Percentiles rank a stretch among this genome's conserved stretches.
phyloP scores from a whole-genome alignment of 108 stramenopile species.

The Skeletonema marinoi region DNA sequence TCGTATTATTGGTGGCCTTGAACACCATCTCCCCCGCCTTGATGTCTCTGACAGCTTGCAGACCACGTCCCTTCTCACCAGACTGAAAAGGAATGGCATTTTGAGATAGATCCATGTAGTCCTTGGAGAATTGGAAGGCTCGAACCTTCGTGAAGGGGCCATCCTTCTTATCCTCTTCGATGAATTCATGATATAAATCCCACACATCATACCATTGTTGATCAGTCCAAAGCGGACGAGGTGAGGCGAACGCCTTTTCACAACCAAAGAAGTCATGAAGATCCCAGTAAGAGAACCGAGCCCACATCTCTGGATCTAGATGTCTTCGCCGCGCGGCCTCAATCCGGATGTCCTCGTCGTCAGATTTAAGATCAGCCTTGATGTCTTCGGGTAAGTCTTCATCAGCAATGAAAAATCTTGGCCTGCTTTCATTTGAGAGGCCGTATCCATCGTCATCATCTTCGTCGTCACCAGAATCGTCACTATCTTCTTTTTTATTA shows the following conservation, averaged over 20 bases:
- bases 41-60: slow-evolving; percentile 27
- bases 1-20: slow-evolving; percentile 43
- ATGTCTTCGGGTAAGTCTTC: slow-evolving; percentile 1
- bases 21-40: slow-evolving; percentile 44
- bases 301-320: slow-evolving; percentile 21
- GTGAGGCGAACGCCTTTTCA: slow-evolving; percentile 8
- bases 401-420: background rate
- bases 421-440: background rate
- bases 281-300: slow-evolving; percentile 29
- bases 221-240: slow-evolving; percentile 5
- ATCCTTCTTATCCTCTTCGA: slow-evolving; percentile 9
- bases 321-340: background rate
- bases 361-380: background rate
- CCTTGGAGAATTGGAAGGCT: slow-evolving; percentile 16
- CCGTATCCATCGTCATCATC: slow-evolving; percentile 6
- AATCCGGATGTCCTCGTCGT: background rate
- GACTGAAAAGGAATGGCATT: slow-evolving; percentile 20
- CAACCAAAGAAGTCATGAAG: slow-evolving; percentile 42
- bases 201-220: slow-evolving; percentile 30
- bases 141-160: background rate
- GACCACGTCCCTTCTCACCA: slow-evolving; percentile 30
- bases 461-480: background rate
- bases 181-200: slow-evolving; percentile 28
- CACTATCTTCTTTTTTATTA: background rate
- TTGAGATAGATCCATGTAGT: slow-evolving; percentile 24